Base-by-base conservation (phyloP, 768 basidiomycete genomes). In the Russula sp. region DNA sequence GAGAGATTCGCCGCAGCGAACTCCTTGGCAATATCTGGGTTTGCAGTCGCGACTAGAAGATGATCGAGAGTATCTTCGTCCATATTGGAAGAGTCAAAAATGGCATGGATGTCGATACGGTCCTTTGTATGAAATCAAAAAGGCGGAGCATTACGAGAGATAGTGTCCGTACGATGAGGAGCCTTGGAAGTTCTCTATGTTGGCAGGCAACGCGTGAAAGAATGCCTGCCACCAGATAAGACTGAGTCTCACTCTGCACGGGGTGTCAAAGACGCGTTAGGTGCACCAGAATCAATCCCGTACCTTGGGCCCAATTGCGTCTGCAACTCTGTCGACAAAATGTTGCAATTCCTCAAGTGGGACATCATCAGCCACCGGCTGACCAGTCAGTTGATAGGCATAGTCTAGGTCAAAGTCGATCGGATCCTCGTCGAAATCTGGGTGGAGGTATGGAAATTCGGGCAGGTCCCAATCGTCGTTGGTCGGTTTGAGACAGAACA, bases 381-480 rank as follows among this genome's bases (percentile, higher is more conserved):
- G 78, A 28, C 79, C 80, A 22, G 84, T 77, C 36, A 80, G 74
- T 48, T 81, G 76, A 57, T 83, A 80, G 3, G 87, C 82, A 30
- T 76, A 77, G 65, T 87, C 83, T 4, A 92, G 72, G 70, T 86
- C 83, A 59, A 84, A 79, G 38, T 83, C 81, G 4, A 78, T 75
- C n/a, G 78, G 70, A 18, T 77, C 76, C n/a, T 76, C 77, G 28
- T 79, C 79, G 36, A 91, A 71, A 71, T 89, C 83, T 1, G 87
- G 80, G 67, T 86, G 84, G 26, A 90, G 71, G 71, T 86, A 82
- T 0, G 90, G 89, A 69, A 91, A 92, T 13, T 84, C 83, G 1
- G 83, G 84, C 30, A 83, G 75, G 63, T 90, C 88, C 89, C 89
- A 92, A 62, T 92, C 89, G n/a, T 90, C 86, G 65, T 84, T 82